Evolutionary conservation across 2,329 filamentous ascomycete genomes (phyloP).

Genomic region (Mycocentrospora acerina): DNA sequence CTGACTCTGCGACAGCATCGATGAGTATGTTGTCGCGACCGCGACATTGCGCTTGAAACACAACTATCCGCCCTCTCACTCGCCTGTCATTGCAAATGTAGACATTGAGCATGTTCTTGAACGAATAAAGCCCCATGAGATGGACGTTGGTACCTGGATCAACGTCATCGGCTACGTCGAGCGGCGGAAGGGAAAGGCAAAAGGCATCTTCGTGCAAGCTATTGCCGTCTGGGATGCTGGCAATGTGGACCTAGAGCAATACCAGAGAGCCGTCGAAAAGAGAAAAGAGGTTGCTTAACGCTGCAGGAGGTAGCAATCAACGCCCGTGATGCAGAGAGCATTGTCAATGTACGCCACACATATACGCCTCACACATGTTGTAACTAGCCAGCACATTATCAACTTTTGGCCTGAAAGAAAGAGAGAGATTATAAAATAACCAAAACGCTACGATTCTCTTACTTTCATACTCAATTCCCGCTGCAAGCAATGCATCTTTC

Average conservation of each 20-base stretch:
- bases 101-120: slow-evolving; percentile 72
- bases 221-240: slow-evolving; percentile 77
- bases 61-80: slow-evolving; percentile 53
- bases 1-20: slow-evolving; percentile 52
- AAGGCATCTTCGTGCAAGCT: slow-evolving; percentile 64
- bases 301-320: not conserved
- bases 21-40: slow-evolving; percentile 56
- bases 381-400: too few species aligned
- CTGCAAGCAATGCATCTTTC: too few species aligned
- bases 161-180: slow-evolving; percentile 81
- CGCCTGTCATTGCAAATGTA: slow-evolving; percentile 58
- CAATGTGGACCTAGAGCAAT: slow-evolving; percentile 68
- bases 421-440: too few species aligned
- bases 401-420: too few species aligned
- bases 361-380: too few species aligned
- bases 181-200: slow-evolving; percentile 16
- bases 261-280: slow-evolving; percentile 58
- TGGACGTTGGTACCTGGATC: slow-evolving; percentile 78
- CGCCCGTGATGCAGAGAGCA: too few species aligned
- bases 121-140: slow-evolving; percentile 62
- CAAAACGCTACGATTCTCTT: too few species aligned
- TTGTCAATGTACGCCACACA: too few species aligned
- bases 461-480: too few species aligned
- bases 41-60: slow-evolving; percentile 70
- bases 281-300: slow-evolving; percentile 8